Evolutionary conservation across 2,329 filamentous ascomycete species (phyloP).

Genomic region (Trichoderma guizhouense): DNA sequence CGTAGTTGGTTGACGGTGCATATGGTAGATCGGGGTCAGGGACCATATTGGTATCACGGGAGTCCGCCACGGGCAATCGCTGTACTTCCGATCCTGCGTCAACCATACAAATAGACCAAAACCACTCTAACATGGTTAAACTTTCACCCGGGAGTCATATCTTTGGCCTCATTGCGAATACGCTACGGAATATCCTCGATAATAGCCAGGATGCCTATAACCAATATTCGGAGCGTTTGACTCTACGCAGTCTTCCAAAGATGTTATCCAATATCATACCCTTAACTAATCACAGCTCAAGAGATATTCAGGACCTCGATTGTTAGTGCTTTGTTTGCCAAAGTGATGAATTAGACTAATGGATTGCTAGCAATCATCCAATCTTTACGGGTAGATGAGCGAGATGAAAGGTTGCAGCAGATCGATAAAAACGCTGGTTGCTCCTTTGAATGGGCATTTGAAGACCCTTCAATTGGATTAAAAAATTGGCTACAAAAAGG

Average conservation of each 20-base stretch:
- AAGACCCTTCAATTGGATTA: not conserved
- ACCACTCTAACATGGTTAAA: constrained; percentile 11
- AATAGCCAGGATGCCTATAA: not conserved
- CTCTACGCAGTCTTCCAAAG: not conserved
- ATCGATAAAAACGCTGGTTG: not conserved
- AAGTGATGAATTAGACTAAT: not conserved
- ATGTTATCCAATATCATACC: no score
- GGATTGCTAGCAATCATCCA: not conserved
- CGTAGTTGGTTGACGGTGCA: not conserved
- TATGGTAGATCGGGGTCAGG: not conserved
- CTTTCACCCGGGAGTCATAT: not conserved
- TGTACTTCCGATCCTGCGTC: not conserved
- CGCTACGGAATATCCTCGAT: not conserved
- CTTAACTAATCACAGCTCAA: no score
- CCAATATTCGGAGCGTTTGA: not conserved
- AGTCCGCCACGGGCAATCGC: not conserved
- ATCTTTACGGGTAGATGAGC: not conserved
- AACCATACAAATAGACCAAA: not conserved
- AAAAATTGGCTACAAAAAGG: not conserved
- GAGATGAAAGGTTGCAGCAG: not conserved
- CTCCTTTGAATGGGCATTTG: constrained; percentile 14
- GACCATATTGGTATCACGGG: not conserved
- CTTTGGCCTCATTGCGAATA: not conserved
- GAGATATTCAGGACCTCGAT: not conserved
- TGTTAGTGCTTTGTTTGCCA: not conserved